Evolutionary conservation across 305 asterid genomes (phyloP).

Genomic region (Fraxinus baroniana): DNA sequence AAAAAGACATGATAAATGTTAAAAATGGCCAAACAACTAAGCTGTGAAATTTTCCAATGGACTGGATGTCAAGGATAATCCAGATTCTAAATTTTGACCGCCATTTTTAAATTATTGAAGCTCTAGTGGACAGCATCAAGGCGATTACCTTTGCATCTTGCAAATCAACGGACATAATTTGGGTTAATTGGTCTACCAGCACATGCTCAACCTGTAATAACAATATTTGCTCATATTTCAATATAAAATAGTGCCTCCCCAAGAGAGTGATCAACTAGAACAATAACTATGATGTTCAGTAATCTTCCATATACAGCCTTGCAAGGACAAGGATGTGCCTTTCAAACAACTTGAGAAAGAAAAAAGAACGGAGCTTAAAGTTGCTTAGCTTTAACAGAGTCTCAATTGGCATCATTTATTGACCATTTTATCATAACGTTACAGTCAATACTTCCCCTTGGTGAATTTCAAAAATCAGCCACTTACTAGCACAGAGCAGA

Average conservation of each 20-base stretch:
- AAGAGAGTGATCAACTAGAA: conserved; percentile 16
- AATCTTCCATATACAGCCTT: conserved; percentile 6
- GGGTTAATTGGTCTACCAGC: conserved; percentile 82
- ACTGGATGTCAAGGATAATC: conserved; percentile 3
- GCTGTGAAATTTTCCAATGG: conserved; percentile 5
- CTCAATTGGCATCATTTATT: conserved; percentile 2
- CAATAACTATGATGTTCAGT: conserved; percentile 8
- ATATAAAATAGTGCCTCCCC: conserved; percentile 17
- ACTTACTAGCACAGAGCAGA: conserved; percentile 6
- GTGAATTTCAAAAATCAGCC: conserved; percentile 6
- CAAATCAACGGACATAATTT: conserved; percentile 78
- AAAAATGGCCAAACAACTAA: not conserved
- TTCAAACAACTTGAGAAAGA: not conserved
- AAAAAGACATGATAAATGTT: not conserved
- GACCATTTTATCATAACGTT: conserved; percentile 11
- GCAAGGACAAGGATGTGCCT: conserved; percentile 15
- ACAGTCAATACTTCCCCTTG: conserved; percentile 10
- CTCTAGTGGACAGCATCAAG: conserved; percentile 4
- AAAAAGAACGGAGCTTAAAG: conserved; percentile 1
- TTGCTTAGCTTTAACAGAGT: conserved; percentile 21
- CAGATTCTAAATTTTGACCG: conserved; percentile 2
- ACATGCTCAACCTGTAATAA: conserved; percentile 90
- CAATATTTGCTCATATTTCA: conserved; percentile 26
- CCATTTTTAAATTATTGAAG: conserved; percentile 6
- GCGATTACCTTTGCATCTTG: conserved; percentile 86